Evolutionary conservation across 192 early-diverging fungal genomes (phyloP).

Genomic region (Entomortierella beljakovae): DNA sequence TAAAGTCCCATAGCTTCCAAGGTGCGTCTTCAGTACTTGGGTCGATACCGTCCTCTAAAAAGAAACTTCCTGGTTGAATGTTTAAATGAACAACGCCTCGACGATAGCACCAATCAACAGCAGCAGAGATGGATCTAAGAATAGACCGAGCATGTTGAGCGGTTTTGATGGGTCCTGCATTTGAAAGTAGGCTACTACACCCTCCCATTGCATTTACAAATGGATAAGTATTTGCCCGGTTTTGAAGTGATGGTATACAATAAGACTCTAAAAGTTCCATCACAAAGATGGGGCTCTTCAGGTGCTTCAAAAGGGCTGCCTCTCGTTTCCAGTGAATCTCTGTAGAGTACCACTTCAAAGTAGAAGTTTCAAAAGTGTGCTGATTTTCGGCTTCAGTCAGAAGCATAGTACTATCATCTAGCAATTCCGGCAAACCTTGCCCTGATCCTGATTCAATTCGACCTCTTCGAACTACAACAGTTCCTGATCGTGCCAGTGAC

Average conservation of each 20-base stretch:
- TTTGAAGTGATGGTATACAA: constrained; percentile 44
- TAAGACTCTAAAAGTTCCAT: constrained; percentile 48
- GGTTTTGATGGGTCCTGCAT: constrained; percentile 25
- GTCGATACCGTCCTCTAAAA: constrained; percentile 44
- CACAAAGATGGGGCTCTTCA: constrained; percentile 52
- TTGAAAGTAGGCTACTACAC: constrained; percentile 39
- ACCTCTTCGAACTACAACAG: constrained; percentile 35
- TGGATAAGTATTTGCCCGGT: constrained; percentile 33
- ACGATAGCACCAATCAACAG: constrained; percentile 51
- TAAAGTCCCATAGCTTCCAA: constrained; percentile 55
- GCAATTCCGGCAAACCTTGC: background rate
- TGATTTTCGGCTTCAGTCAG: constrained; percentile 50
- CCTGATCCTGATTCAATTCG: constrained; percentile 11
- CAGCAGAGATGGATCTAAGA: constrained; percentile 35
- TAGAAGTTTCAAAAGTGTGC: constrained; percentile 40
- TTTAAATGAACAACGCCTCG: constrained; percentile 49
- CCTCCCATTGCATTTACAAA: constrained; percentile 49
- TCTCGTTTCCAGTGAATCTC: constrained; percentile 54
- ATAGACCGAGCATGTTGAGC: constrained; percentile 35
- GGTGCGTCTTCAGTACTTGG: constrained; percentile 40
- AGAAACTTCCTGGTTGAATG: constrained; percentile 50
- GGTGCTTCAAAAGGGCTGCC: constrained; percentile 42
- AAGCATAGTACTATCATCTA: constrained; percentile 43
- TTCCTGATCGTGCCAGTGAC: constrained; percentile 33
- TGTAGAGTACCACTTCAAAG: constrained; percentile 53